A percentile compares a stretch with the other conserved stretches of the same genome.
Evolutionary conservation across 768 basidiomycete species (phyloP).

Genomic region (Clitopilus passeckerianus): DNA sequence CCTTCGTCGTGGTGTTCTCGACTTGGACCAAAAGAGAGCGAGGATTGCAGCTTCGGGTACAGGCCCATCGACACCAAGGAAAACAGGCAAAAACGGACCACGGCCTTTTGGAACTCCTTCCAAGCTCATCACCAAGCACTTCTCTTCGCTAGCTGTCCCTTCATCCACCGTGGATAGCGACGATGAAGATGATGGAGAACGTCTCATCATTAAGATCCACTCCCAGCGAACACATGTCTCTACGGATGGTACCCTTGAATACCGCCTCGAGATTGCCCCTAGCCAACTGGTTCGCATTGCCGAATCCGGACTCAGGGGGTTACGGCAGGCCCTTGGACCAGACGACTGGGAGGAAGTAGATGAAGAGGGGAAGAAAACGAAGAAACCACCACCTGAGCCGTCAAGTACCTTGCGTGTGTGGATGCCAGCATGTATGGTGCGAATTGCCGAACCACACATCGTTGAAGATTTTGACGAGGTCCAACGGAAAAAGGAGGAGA

Average conservation of each 20-base stretch:
- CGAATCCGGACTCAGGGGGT: conserved; percentile 62
- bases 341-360: conserved; percentile 50
- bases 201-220: conserved; percentile 62
- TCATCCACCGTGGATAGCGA: conserved; percentile 23
- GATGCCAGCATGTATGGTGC: conserved; percentile 80
- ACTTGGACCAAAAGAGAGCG: conserved; percentile 28
- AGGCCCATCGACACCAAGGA: conserved; percentile 35
- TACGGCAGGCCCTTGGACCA: conserved; percentile 41
- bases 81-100: conserved; percentile 19
- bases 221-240: conserved; percentile 60
- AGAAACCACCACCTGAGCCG: conserved; percentile 42
- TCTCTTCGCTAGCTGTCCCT: conserved; percentile 38
- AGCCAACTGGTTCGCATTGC: conserved; percentile 59
- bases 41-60: background rate
- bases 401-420: conserved; percentile 62
- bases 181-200: conserved; percentile 26
- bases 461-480: conserved; percentile 55
- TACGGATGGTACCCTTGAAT: conserved; percentile 71
- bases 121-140: conserved; percentile 52
- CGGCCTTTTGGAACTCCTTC: conserved; percentile 40
- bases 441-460: conserved; percentile 58
- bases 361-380: conserved; percentile 32
- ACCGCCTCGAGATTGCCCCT: conserved; percentile 74
- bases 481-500: conserved; percentile 41
- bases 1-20: conserved; percentile 58